Conservation (phyloP, 768 basidiomycete genomes). For the Lentinula guzmanii region DNA sequence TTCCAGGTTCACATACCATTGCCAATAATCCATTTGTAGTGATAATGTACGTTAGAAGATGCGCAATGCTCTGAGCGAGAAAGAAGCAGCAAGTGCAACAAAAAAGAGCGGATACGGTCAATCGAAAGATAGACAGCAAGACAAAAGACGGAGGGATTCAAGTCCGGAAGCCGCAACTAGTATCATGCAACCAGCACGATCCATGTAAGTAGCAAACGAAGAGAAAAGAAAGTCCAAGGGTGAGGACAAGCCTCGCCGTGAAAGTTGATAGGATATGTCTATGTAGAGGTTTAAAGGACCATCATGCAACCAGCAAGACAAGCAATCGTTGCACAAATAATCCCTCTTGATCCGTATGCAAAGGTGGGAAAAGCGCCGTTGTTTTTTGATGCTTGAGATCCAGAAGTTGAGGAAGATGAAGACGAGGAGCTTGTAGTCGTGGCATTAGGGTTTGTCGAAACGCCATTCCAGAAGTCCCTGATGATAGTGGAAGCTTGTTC, state of each 20-base stretch:
- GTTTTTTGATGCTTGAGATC: neutral
- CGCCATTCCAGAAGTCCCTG: slow-evolving; percentile 12
- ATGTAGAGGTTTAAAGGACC: neutral
- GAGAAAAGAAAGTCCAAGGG: neutral
- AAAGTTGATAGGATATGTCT: neutral
- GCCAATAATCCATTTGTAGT: too few relatives aligned
- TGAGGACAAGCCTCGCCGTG: neutral
- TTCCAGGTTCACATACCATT: too few relatives aligned
- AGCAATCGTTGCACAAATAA: neutral
- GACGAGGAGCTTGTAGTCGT: slow-evolving; percentile 13
- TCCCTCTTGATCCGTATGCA: neutral
- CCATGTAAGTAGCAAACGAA: neutral
- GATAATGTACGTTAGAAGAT: too few relatives aligned
- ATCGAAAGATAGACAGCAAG: neutral
- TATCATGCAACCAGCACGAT: neutral
- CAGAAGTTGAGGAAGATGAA: neutral
- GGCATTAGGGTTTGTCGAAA: neutral
- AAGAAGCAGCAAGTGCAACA: too few relatives aligned
- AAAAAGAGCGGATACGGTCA: neutral
- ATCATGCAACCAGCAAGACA: neutral
- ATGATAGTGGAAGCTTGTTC: slow-evolving; percentile 39
- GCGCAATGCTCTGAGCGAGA: too few relatives aligned
- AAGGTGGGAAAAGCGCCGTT: neutral
- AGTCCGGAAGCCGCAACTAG: neutral
- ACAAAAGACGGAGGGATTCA: neutral